phyloP scores from a whole-genome alignment of 352 stramenopile genomes.

The Aphanomyces astaci region DNA sequence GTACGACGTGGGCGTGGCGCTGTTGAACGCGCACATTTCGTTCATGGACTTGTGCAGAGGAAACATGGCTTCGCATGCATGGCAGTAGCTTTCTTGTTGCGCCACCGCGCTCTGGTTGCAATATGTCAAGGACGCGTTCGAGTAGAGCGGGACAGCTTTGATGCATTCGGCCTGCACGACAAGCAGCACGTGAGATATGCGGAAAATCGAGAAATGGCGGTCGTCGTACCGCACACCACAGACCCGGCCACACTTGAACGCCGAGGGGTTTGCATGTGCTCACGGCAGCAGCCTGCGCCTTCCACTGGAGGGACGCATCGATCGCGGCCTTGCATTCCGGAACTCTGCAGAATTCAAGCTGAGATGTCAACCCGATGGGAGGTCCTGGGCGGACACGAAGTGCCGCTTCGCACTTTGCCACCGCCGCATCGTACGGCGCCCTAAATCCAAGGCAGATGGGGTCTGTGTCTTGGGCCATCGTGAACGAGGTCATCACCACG shows the following conservation, averaged over 20 bases:
- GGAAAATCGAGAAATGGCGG: neutral
- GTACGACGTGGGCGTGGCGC: neutral
- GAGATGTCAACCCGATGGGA: neutral
- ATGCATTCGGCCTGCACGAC: neutral
- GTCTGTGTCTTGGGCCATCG: neutral
- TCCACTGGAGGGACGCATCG: neutral
- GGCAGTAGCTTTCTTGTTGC: neutral
- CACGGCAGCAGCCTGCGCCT: neutral
- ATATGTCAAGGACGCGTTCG: neutral
- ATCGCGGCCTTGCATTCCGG: neutral
- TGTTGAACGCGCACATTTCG: conserved; percentile 4
- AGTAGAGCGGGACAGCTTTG: neutral
- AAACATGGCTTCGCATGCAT: conserved; percentile 9
- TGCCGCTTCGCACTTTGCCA: neutral
- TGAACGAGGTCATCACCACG: neutral
- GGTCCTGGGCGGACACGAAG: neutral
- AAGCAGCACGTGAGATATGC: neutral
- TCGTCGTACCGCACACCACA: neutral
- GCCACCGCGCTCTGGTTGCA: neutral
- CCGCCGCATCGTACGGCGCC: neutral
- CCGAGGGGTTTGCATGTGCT: neutral
- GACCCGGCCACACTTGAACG: neutral
- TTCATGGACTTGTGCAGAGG: neutral
- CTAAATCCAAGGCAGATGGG: neutral
- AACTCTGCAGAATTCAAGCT: neutral